Evolutionary conservation across 1,284 basidiomycete species (phyloP), one percentile per base, ranked within the genome.

Genomic region (Naganishia cerealis): DNA sequence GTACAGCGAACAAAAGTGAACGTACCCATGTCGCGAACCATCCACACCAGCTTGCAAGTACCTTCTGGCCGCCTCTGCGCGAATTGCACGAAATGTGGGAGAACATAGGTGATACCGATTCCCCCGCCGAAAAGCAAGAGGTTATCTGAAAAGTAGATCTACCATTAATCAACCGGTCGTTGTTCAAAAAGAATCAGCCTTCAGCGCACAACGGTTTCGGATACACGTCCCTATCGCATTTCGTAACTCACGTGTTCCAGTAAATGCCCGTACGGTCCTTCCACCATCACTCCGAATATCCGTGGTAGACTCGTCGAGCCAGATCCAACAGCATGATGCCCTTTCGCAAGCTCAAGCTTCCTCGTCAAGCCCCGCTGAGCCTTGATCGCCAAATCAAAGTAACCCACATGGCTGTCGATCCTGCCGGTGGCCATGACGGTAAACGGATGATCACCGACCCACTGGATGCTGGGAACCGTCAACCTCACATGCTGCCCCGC

Each of bases 351-450:
- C 21, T n/a, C 61, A 18, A 63, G 29, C 26, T 63, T 63, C 18
- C 26, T 52, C 1, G 61, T 63, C 12, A 63, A 16, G n/a, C 61
- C 61, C 29, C 40, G 48, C 18, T 63, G 52, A 18, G 61, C 61
- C 21, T 63, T 63, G 61, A 63, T 63, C 13, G 61, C 50, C 21
- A 63, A 52, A 54, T 63, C 61, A 16, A 63, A 39, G n/a, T 63
- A 54, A 12, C 61, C 61, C 29, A 39, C 15, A 15, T 42, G 50
- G 38, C 38, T 18, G 21, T 39, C 38, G 24, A 42, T 29, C 46
- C 4, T 29, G 5, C 61, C 61, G 24, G 61, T 63, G 4, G 61
- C 61, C 61, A 63, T 63, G 18, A 63, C 61, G 39, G 61, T 63
- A 26, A 63, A 63, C 21, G 61, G 61, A 33, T 63, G 61, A 40